Conservation (phyloP, 257 asterid genomes). For the Capsicum rhomboideum region DNA sequence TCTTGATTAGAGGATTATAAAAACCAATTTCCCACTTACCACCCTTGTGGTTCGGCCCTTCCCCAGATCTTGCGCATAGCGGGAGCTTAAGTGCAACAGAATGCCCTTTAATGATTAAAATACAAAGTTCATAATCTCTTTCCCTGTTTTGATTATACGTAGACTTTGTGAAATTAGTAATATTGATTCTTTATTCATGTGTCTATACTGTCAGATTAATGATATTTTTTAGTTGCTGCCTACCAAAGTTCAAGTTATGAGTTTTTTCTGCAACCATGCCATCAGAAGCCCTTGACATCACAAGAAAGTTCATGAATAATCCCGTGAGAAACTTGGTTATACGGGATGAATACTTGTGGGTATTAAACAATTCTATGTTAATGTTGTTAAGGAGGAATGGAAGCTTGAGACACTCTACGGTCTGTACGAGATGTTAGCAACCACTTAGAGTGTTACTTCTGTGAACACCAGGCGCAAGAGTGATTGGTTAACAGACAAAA, state of each 20-base stretch:
- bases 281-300: slow-evolving; percentile 73
- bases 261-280: slow-evolving; percentile 76
- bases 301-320: slow-evolving; percentile 64
- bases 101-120: neutral
- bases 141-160: no score
- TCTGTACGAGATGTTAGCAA: slow-evolving; percentile 62
- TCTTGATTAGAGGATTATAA: neutral
- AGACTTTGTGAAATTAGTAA: neutral
- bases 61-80: no score
- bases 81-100: no score
- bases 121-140: neutral
- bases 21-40: no score
- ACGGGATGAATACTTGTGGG: slow-evolving; percentile 67
- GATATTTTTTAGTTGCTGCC: slow-evolving; percentile 73
- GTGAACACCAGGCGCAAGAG: slow-evolving; percentile 71
- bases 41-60: no score
- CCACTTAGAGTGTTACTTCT: slow-evolving; percentile 59
- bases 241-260: slow-evolving; percentile 52
- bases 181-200: neutral
- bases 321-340: slow-evolving; percentile 64
- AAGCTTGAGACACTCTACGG: slow-evolving; percentile 63
- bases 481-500: slow-evolving; percentile 71
- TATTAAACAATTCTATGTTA: slow-evolving; percentile 59
- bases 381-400: slow-evolving; percentile 68
- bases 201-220: slow-evolving; percentile 34